Percentiles rank a stretch among this genome's conserved stretches.
Conservation (phyloP, 2,329 filamentous ascomycete species). For the Claviceps pusilla region DNA sequence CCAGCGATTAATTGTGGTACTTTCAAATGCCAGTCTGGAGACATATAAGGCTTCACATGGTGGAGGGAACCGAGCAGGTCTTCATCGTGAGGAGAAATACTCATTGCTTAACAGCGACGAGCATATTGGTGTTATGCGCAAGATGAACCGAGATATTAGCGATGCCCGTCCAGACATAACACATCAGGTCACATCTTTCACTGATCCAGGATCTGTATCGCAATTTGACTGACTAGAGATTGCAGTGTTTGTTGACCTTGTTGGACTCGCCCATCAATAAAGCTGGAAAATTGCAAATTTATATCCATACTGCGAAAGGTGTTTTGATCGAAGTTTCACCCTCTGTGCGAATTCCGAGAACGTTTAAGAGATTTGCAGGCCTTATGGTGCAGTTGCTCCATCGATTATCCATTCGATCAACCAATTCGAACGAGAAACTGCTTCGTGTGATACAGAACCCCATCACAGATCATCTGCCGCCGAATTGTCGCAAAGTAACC, state of each 20-base stretch:
- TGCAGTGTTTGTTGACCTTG: conserved; percentile 84
- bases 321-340: conserved; percentile 96
- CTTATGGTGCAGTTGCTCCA: conserved; percentile 97
- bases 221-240: conserved; percentile 26
- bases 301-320: conserved; percentile 94
- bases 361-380: conserved; percentile 96
- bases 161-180: conserved; percentile 96
- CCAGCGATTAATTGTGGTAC: conserved; percentile 81
- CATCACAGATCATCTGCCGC: conserved; percentile 89
- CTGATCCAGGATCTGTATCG: background rate
- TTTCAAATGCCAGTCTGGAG: conserved; percentile 93
- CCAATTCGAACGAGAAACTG: conserved; percentile 93
- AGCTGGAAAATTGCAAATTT: conserved; percentile 91
- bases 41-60: conserved; percentile 86
- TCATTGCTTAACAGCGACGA: conserved; percentile 96
- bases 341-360: conserved; percentile 92
- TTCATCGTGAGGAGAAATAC: conserved; percentile 80
- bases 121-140: conserved; percentile 97
- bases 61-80: conserved; percentile 46
- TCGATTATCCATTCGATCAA: conserved; percentile 86
- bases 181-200: conserved; percentile 57
- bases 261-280: conserved; percentile 98
- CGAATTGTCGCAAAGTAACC: conserved; percentile 95
- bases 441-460: conserved; percentile 96
- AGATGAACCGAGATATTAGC: conserved; percentile 98